A percentile compares a stretch with the other conserved stretches of the same genome.
Conservation (phyloP, 148 eudicot species). For the Camellia lanceoleosa region DNA sequence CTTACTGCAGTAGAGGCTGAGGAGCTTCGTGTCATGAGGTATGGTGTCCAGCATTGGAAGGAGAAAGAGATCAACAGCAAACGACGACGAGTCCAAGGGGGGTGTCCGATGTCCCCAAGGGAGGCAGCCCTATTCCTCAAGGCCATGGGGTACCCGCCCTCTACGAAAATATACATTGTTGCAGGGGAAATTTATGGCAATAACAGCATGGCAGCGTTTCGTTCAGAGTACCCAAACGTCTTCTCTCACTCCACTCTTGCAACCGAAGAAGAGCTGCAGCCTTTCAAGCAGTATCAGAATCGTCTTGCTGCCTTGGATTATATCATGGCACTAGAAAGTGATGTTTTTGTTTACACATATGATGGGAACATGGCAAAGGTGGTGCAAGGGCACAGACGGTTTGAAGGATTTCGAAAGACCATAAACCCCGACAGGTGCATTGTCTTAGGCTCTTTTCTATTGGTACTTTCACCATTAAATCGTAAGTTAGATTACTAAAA, state of each 20-base stretch:
- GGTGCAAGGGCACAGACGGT: conserved; percentile 68
- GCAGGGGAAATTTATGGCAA: conserved; percentile 70
- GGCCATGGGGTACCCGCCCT: conserved; percentile 63
- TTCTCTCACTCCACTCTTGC: conserved; percentile 58
- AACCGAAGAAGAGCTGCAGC: conserved; percentile 42
- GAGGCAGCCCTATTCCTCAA: conserved; percentile 71
- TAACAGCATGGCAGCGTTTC: conserved; percentile 41
- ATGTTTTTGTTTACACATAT: conserved; percentile 65
- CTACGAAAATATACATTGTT: conserved; percentile 57
- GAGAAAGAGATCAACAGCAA: conserved; percentile 58
- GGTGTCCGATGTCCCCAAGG: conserved; percentile 78
- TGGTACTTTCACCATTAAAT: neutral
- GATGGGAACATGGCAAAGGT: conserved; percentile 89
- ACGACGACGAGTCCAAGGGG: conserved; percentile 45
- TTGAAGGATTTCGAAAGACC: conserved; percentile 63
- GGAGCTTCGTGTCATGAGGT: conserved; percentile 54
- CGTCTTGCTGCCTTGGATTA: conserved; percentile 72
- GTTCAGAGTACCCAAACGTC: conserved; percentile 46
- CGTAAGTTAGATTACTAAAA: neutral
- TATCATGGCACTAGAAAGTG: conserved; percentile 57
- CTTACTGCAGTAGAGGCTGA: conserved; percentile 38
- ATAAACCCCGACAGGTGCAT: conserved; percentile 67
- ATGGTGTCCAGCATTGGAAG: conserved; percentile 55
- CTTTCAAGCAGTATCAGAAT: conserved; percentile 47
- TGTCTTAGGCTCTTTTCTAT: neutral